These are phyloP conservation scores for Dioszegia crocea DNA, from an alignment of 768 basidiomycete genomes.

Conservation along the genomic window DNA sequence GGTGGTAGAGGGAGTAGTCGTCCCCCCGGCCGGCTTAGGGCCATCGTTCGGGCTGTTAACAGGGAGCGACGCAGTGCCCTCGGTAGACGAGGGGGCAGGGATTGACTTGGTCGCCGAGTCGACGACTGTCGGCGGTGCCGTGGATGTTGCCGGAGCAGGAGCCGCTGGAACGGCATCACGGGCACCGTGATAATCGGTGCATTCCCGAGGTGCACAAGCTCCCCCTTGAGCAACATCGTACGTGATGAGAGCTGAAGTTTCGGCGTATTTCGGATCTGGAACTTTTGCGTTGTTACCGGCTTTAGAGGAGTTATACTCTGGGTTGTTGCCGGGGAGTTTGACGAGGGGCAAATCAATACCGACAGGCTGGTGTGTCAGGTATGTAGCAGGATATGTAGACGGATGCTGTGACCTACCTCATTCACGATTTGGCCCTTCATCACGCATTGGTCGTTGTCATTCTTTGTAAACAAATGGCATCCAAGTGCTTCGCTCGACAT, in stretches of 20 bases:
- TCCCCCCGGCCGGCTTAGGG: no score
- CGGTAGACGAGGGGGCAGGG: no score
- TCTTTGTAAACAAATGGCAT: slow-evolving; percentile 8
- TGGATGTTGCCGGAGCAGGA: no score
- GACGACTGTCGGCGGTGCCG: no score
- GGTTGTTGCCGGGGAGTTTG: slow-evolving; percentile 26
- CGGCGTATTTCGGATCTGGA: slow-evolving; percentile 7
- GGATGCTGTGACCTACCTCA: slow-evolving; percentile 19
- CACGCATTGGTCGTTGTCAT: slow-evolving; percentile 7
- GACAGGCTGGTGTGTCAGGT: slow-evolving; percentile 2
- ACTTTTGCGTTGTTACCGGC: slow-evolving; percentile 11
- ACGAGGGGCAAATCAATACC: slow-evolving; percentile 4
- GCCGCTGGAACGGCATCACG: no score
- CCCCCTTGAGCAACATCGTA: slow-evolving; percentile 13
- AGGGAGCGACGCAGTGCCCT: no score
- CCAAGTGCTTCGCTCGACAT: slow-evolving; percentile 1
- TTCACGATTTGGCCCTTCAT: slow-evolving; percentile 21
- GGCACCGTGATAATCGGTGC: slow-evolving; percentile 17
- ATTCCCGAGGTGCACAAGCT: slow-evolving; percentile 4
- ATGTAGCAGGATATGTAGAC: neutral
- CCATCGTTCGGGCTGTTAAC: no score
- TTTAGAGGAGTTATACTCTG: slow-evolving; percentile 24
- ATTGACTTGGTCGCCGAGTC: no score
- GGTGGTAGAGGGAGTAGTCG: no score
- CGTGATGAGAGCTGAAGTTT: slow-evolving; percentile 17